Percentiles rank a stretch among this genome's conserved stretches.
phyloP scores from a whole-genome alignment of 345 rosid species.

The Abelmoschus esculentus region DNA sequence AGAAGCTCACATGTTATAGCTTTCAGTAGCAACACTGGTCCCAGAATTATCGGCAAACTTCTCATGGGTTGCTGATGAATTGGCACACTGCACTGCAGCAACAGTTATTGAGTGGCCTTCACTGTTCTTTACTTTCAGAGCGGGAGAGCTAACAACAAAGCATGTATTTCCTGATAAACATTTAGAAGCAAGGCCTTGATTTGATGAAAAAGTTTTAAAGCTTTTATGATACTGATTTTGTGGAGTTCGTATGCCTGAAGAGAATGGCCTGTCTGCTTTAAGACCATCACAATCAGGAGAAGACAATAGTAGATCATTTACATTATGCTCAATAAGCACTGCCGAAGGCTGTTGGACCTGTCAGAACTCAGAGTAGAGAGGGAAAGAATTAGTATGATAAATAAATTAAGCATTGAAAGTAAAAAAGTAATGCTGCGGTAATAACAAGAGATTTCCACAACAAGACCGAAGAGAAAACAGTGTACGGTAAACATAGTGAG shows the following conservation, averaged over 20 bases:
- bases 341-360: constrained; percentile 49
- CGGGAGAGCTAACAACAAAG: constrained; percentile 43
- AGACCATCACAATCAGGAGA: constrained; percentile 48
- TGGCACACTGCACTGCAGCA: constrained; percentile 23
- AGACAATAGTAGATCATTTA: constrained; percentile 37
- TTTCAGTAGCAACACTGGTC: constrained; percentile 41
- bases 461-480: background rate
- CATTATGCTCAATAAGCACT: constrained; percentile 50
- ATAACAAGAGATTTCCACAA: background rate
- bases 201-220: constrained; percentile 29
- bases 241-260: constrained; percentile 40
- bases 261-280: constrained; percentile 31
- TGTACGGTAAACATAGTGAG: background rate
- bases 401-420: background rate
- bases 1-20: constrained; percentile 54
- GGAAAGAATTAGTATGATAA: background rate
- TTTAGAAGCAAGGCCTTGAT: constrained; percentile 30
- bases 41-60: constrained; percentile 23
- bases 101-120: constrained; percentile 34
- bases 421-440: background rate
- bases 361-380: constrained; percentile 17
- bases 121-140: constrained; percentile 34
- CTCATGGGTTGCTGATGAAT: constrained; percentile 36
- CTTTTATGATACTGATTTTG: constrained; percentile 37
- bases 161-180: constrained; percentile 40